phyloP scores from a whole-genome alignment of 2,329 filamentous ascomycete species.

The Incumbomyces lentus region DNA sequence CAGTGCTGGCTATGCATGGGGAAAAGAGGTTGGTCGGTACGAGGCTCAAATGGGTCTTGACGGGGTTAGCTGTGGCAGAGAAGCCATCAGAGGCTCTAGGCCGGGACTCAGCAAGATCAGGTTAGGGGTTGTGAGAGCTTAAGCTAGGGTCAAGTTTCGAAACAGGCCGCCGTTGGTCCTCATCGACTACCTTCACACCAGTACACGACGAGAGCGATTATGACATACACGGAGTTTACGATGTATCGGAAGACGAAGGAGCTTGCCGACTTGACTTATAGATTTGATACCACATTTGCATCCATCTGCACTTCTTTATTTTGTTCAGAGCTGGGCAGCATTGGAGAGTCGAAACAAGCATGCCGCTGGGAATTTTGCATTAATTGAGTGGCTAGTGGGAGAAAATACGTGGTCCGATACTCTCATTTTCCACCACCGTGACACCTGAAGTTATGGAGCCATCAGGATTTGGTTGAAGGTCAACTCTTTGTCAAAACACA shows the following conservation, averaged over 20 bases:
- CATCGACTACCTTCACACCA: background rate
- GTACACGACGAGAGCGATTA: too few relatives aligned
- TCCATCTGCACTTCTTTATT: background rate
- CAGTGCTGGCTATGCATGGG: constrained; percentile 53
- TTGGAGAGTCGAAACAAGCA: background rate
- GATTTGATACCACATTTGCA: constrained; percentile 5
- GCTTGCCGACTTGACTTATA: background rate
- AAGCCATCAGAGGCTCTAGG: constrained; percentile 29
- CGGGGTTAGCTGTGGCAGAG: constrained; percentile 34
- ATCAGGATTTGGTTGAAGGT: too few relatives aligned
- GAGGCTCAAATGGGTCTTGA: constrained; percentile 31
- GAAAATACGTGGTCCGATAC: too few relatives aligned
- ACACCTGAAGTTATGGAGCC: too few relatives aligned
- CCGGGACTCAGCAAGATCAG: constrained; percentile 34
- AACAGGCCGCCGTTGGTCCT: background rate
- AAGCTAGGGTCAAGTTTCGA: background rate
- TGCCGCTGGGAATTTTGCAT: too few relatives aligned
- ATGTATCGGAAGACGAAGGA: background rate
- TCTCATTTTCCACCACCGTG: too few relatives aligned
- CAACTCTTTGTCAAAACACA: too few relatives aligned
- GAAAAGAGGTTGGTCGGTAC: constrained; percentile 46
- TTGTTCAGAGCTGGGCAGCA: background rate
- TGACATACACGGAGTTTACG: background rate
- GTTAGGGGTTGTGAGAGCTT: constrained; percentile 28
- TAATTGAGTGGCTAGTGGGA: too few relatives aligned